phyloP scores from a whole-genome alignment of 164 flowering plant species.

The Brasenia schreberi region DNA sequence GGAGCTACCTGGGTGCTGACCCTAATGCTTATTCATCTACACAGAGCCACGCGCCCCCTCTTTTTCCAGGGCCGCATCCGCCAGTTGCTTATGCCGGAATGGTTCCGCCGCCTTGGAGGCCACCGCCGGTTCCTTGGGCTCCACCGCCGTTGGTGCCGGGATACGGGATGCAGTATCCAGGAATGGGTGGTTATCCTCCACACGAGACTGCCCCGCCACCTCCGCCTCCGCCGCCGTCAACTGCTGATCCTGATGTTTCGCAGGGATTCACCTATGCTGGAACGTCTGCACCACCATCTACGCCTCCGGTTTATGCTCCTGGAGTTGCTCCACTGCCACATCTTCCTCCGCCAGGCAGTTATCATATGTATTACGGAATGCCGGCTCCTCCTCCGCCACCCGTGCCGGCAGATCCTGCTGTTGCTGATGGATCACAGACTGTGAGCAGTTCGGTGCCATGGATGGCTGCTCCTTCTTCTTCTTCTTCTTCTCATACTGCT shows the following conservation, averaged over 20 bases:
- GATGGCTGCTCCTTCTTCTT: constrained; percentile 49
- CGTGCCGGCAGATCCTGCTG: constrained; percentile 4
- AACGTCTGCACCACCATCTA: constrained; percentile 15
- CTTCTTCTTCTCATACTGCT: constrained; percentile 27
- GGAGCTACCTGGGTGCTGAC: neutral
- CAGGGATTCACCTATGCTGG: constrained; percentile 32
- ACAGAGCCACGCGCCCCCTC: constrained; percentile 61
- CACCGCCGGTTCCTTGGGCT: constrained; percentile 58
- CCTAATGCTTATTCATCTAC: constrained; percentile 24
- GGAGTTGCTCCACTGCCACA: constrained; percentile 14
- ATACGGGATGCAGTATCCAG: constrained; percentile 62
- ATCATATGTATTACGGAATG: constrained; percentile 47
- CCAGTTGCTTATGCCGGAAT: constrained; percentile 35
- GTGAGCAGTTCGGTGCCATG: constrained; percentile 45
- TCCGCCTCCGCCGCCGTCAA: neutral
- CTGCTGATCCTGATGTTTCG: neutral
- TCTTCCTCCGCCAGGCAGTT: constrained; percentile 25
- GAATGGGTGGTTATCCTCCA: neutral
- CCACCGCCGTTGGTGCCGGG: constrained; percentile 52
- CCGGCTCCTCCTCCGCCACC: constrained; percentile 19
- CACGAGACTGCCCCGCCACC: neutral
- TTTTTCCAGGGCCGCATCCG: constrained; percentile 36
- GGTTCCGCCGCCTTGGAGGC: neutral
- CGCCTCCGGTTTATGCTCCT: constrained; percentile 21
- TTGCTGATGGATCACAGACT: constrained; percentile 30